Evolutionary conservation across 2,329 filamentous ascomycete species (phyloP), one percentile per base, ranked within the genome.

Genomic region (Fusarium newnesense): DNA sequence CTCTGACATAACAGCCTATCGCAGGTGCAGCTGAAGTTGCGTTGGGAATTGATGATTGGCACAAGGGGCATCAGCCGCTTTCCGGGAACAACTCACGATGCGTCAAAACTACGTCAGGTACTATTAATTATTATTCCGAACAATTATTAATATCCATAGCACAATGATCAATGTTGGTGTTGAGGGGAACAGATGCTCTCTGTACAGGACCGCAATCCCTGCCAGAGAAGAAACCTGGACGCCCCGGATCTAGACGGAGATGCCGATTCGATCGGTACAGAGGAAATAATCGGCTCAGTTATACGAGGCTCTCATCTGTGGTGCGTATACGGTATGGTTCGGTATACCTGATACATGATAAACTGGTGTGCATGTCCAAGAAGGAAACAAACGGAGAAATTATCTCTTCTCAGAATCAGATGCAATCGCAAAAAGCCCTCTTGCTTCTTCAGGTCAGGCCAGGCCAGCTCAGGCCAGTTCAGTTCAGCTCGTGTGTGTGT

Each of bases 21-120:
- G 46, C 28, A 43, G 57, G 34, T 46, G 42, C 62, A 67, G 60
- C 30, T 42, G 53, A 57, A 56, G 40, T 62, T 34, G 57, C 12
- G 32, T 64, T 43, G 44, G 24, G 16, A 21, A 36, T 44, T 64
- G 30, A 46, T 73, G 70, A 67, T 70, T 73, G 70, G 70, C 24
- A 60, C 40, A 40, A 39, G 26, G 28, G 52, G 36, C 44, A 36
- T 73, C 71, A 65, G 67, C 71, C 63, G 71, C 56, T 72, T 57
- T 60, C 67, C 52, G 61, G 60, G 65, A 73, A 74, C 71, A 61
- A 72, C 47, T 67, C 67, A 74, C 63, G 37, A 46, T 64, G 71
- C 71, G 67, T 73, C 71, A 73, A 73, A 50, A 43, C 56, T 69
- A 73, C 71, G 71, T 72, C 71, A 73, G 56, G 56, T 19, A 34